Conservation (phyloP, 768 basidiomycete species). For the Kwoniella dejecticola region DNA sequence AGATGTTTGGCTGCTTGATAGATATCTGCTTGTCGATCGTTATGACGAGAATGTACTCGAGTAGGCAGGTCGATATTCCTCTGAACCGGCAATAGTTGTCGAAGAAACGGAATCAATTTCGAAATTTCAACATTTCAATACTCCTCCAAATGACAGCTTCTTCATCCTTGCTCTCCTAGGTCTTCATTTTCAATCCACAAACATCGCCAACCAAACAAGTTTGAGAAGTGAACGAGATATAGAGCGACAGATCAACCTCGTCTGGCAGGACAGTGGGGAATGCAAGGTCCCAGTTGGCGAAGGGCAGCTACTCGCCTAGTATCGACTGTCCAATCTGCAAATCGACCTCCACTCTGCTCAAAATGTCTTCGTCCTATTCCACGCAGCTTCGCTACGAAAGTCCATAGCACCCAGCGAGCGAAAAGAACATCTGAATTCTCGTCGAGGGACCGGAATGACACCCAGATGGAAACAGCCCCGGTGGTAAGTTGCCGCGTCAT, state of each 20-base stretch:
- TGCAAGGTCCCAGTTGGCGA: background rate
- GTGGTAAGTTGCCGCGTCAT: too few species aligned
- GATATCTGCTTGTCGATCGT: too few species aligned
- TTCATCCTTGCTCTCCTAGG: background rate
- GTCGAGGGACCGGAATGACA: background rate
- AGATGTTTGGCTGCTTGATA: too few species aligned
- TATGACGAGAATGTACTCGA: too few species aligned
- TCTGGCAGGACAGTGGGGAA: background rate
- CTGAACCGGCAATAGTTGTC: background rate
- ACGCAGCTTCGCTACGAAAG: background rate
- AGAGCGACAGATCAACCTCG: too few species aligned
- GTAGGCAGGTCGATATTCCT: too few species aligned
- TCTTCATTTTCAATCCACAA: too few species aligned
- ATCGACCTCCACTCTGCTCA: conserved; percentile 4
- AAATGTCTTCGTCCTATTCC: conserved; percentile 12
- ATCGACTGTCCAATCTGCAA: background rate
- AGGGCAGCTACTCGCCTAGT: background rate
- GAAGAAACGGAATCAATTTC: conserved; percentile 5
- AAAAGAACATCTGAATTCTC: conserved; percentile 17
- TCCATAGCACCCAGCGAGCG: background rate
- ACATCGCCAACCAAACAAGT: too few species aligned
- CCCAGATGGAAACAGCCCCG: too few species aligned
- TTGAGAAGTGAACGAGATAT: too few species aligned
- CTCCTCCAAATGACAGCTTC: background rate
- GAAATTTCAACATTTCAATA: conserved; percentile 4